Evolutionary conservation across 495 filamentous ascomycete genomes (phyloP), one percentile per base, ranked within the genome.

Genomic region (Letharia lupina): DNA sequence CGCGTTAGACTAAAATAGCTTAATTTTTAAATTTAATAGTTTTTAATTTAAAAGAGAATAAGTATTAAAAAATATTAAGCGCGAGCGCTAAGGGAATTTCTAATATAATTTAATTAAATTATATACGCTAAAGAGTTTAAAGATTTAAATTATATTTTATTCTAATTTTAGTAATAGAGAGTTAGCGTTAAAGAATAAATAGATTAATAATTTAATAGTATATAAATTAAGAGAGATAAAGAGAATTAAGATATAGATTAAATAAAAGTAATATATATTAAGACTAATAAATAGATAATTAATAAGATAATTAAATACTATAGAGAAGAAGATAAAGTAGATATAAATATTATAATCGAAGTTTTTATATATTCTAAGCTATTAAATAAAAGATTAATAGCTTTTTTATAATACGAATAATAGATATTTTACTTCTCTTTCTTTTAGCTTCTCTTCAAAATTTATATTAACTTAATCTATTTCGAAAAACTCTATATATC

Each of bases 381-480:
- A 47, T 47, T 10, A 47, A 47, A 47, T 47, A 20, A 47, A 2
- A 44, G 42, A 10, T 10, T 47, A 47, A 2, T 10, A 47, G 44
- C 5, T 47, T 47, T 47, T 47, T 47, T 15, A 47, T 15, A 15
- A 47, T 10, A 47, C 44, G 18, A 47, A 15, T 15, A 47, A 47
- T 10, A 47, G 15, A 47, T 10, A 47, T 15, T 47, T 47, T 15
- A 20, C 44, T 47, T 10, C 44, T 47, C 16, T 47, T 47, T 47
- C 2, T 10, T 15, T 47, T 16, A 47, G 20, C 44, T 47, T 47
- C 2, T 10, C 44, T 47, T 47, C 13, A 62, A 45, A 44, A 67
- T 47, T 48, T 58, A 67, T 11, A 67, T n/a, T 12, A 50, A 60
- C 60, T 63, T 67, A 15, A 67, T 58, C 31, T 63, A 50, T 10